Evolutionary conservation across 1,284 basidiomycete genomes (phyloP).

Genomic region (Violaceomyces palustris): DNA sequence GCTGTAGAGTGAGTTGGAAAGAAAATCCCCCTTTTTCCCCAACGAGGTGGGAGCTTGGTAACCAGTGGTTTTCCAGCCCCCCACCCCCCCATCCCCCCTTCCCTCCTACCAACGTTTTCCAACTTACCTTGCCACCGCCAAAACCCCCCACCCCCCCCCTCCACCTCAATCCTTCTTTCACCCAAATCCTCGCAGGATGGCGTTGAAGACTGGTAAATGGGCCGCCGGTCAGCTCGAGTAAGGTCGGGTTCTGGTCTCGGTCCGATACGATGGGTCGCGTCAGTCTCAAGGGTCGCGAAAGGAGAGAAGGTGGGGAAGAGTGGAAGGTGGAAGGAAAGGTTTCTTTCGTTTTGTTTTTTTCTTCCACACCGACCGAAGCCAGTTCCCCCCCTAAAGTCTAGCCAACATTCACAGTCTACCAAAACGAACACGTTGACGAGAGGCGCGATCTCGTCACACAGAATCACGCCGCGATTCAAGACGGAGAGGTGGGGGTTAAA

Average conservation of each 20-base stretch:
- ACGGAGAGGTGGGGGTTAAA: no score
- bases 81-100: not conserved
- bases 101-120: not conserved
- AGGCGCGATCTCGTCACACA: no score
- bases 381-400: not conserved
- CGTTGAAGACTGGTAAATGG: constrained; percentile 41
- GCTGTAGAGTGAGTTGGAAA: constrained; percentile 68
- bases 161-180: not conserved
- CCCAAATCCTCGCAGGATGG: constrained; percentile 26
- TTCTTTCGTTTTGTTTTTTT: not conserved
- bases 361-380: not conserved
- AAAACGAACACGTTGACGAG: no score
- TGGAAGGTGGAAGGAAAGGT: not conserved
- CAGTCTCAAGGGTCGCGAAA: not conserved
- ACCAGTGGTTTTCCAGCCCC: not conserved
- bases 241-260: not conserved
- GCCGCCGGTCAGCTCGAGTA: constrained; percentile 26
- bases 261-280: not conserved
- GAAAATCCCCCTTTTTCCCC: not conserved
- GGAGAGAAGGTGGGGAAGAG: not conserved
- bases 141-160: not conserved
- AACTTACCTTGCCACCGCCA: not conserved
- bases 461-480: no score
- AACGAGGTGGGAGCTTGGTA: not conserved
- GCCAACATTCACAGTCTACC: no score